Evolutionary conservation across 176 grass and related monocot species (phyloP), one percentile per base, ranked within the genome.

Genomic region (Cymbopogon citratus): DNA sequence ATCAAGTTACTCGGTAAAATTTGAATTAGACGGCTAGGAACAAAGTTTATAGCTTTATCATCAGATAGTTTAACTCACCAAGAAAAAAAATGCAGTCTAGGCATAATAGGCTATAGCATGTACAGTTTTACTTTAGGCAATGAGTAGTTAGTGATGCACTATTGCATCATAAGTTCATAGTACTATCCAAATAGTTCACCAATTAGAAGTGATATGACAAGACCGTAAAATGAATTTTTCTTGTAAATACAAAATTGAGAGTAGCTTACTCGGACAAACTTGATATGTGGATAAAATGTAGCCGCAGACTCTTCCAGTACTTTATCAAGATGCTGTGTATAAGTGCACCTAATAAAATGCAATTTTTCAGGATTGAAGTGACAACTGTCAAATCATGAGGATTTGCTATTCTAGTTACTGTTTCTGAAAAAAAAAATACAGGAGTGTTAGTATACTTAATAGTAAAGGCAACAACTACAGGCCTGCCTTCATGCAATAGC

Each of bases 381-480:
- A 77, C 12, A 25, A 12, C 75, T 35, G 76, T 64, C 27, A 73
- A 77, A 3, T 45, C 69, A 40, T 6, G 28, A 77, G 12, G 14
- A 54, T 11, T 60, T 62, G 21, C 19, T 75, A 39, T 56, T 87
- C 52, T 85, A 69, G 18, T 45, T 14, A 72, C 4, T 70, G 69
- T 71, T 69, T 70, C 11, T 19, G 60, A 78, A 80, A 5, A 83
- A 5, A 46, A 80, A 69, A 26, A 67, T 73, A 59, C 8, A 59
- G 52, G 41, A 41, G 35, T 54, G 2, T 45, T 31, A 75, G 72
- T 77, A 64, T 91, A 98, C 95, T 89, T 98, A 38, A 98, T 94
- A 79, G 90, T 92, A 45, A 98, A 98, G 84, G 90, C 92, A 85
- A 98, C 95, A 75, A 89, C 92, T 44, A 98, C 92, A 87, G 95